phyloP scores from a whole-genome alignment of 2,329 filamentous ascomycete genomes.

The Rhynchosporium secalis region DNA sequence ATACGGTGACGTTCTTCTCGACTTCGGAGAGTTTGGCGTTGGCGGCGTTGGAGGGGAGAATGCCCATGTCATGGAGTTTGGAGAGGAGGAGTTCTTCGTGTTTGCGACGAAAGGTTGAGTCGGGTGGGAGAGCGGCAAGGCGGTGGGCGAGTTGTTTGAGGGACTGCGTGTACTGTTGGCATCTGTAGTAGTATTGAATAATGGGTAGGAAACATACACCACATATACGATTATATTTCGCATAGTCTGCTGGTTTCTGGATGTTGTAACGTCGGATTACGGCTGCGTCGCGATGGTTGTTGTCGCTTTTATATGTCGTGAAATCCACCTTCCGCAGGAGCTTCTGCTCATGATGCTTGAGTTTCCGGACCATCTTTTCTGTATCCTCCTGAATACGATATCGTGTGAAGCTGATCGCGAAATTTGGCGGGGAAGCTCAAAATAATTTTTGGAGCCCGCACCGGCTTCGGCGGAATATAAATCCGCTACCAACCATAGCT shows the following conservation, averaged over 20 bases:
- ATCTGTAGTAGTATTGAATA: neutral
- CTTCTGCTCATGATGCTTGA: constrained; percentile 97
- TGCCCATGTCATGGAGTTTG: constrained; percentile 91
- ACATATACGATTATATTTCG: constrained; percentile 64
- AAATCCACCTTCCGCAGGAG: constrained; percentile 92
- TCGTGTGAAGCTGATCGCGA: neutral
- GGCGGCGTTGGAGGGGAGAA: constrained; percentile 67
- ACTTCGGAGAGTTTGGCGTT: constrained; percentile 76
- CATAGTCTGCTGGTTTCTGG: constrained; percentile 85
- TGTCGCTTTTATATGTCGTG: constrained; percentile 87
- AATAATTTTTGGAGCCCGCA: constrained; percentile 25
- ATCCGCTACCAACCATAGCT: neutral
- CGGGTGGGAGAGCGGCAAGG: constrained; percentile 77
- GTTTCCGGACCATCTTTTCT: constrained; percentile 80
- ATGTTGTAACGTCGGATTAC: constrained; percentile 88
- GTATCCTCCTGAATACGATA: neutral
- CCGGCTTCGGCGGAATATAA: constrained; percentile 22
- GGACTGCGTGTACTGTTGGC: constrained; percentile 54
- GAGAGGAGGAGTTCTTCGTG: constrained; percentile 85
- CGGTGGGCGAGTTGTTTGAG: constrained; percentile 87
- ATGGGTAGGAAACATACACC: constrained; percentile 52
- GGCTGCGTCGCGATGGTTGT: constrained; percentile 77
- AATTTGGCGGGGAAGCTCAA: constrained; percentile 20
- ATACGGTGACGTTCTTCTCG: constrained; percentile 86
- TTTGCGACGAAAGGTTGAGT: constrained; percentile 75